Conservation (phyloP, 495 filamentous ascomycete genomes). For the Penicillium alfredii region DNA sequence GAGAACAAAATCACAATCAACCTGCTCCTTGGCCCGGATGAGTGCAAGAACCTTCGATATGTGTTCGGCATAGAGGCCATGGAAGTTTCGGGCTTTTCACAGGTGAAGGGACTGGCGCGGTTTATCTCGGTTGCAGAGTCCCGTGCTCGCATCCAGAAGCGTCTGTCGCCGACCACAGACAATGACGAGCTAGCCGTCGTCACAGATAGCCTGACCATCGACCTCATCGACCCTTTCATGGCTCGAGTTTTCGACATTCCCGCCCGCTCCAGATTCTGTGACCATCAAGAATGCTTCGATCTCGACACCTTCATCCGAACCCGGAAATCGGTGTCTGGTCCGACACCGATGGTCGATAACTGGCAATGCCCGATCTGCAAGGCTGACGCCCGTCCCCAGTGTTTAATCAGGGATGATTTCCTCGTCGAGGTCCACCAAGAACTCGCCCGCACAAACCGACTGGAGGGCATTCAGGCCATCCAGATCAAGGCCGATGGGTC, state of each 20-base stretch:
- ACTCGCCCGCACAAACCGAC: conserved; percentile 35
- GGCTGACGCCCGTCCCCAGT: conserved; percentile 64
- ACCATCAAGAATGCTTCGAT: conserved; percentile 83
- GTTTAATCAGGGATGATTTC: conserved; percentile 64
- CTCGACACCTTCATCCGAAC: conserved; percentile 72
- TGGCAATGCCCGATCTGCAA: conserved; percentile 82
- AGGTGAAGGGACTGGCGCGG: conserved; percentile 39
- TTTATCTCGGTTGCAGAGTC: conserved; percentile 24
- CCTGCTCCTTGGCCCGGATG: conserved; percentile 37
- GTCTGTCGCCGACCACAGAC: conserved; percentile 33
- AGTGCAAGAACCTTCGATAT: conserved; percentile 34
- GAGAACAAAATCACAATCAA: conserved; percentile 54
- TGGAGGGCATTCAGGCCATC: conserved; percentile 49
- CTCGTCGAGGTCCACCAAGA: conserved; percentile 50
- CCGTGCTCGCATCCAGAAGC: conserved; percentile 30
- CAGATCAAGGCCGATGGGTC: conserved; percentile 50
- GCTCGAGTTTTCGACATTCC: conserved; percentile 63
- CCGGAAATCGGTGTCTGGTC: conserved; percentile 40
- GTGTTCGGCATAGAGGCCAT: conserved; percentile 59
- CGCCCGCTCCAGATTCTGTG: conserved; percentile 55
- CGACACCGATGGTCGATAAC: conserved; percentile 59
- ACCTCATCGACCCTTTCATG: conserved; percentile 71
- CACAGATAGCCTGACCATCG: conserved; percentile 58
- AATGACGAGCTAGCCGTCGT: conserved; percentile 65
- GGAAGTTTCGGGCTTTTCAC: conserved; percentile 45